Evolutionary conservation across 2,329 filamentous ascomycete species (phyloP), one percentile per base, ranked within the genome.

Genomic region (Lachnellula hyalina): DNA sequence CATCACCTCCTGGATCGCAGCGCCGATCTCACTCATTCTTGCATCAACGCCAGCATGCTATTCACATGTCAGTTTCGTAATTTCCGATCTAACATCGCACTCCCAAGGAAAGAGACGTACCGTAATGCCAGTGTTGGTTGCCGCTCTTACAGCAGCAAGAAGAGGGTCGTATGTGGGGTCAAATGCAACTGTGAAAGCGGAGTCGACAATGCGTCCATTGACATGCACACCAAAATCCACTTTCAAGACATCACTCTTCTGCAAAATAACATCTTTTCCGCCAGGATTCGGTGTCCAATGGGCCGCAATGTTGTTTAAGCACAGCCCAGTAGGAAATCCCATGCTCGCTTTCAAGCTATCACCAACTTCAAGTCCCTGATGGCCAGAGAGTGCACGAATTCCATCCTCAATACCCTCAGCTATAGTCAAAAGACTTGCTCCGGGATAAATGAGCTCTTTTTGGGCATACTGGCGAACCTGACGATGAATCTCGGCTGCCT

Each of bases 31-130:
- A 60, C 87, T 86, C 65, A 96, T 85, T 53, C 92, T 85, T 47
- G 90, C 91, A 69, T 96, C 92, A 66, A 96, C 96, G 65, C 92
- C 92, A 5, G 92, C 91, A 76, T 95, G 89, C 77, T 84, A 17
- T n/a, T n/a, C 14, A 5, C 8, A 3, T n/a, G 8, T 40, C n/a
- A 40, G n/a, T 15, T 40, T 40, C 14, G 2, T 8, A 17, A 6
- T 40, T 17, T 14, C n/a, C n/a, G n/a, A 40, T 40, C n/a, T 40
- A 40, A 40, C 2, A 40, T 17, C 14, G 0, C 8, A n/a, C 5
- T 40, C 14, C n/a, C 36, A 17, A 8, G 35, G 5, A 40, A 40
- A 2, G 5, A 38, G 12, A 17, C 36, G 2, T 40, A 40, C 36
- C 36, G 0, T 85, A 67, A 96, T 81, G 67, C 93, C 93, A 19